Base-by-base conservation (phyloP, 768 basidiomycete species). In the Postia placenta region DNA sequence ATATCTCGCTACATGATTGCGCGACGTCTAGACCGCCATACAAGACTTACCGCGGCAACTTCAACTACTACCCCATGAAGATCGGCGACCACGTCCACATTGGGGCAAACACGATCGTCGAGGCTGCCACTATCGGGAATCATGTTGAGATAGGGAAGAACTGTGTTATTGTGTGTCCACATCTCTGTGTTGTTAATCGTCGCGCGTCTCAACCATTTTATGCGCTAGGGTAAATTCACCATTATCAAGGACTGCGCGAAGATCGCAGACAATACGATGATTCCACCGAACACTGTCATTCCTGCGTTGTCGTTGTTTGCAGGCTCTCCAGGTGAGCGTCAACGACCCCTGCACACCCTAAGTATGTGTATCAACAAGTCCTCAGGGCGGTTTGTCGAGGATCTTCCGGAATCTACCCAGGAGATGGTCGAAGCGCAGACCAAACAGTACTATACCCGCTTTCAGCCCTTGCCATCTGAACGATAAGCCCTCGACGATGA, bases 41-140 rank as follows among this genome's bases (percentile, higher is more conserved):
- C 65, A 91, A 92, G 67, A 92, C 89, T 0, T 92, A 92, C 64
- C 81, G 89, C 45, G 88, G 87, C 52, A 84, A 87, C 54, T 91
- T 92, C 74, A 96, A 97, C 62, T 97, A 94, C 68, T 97, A 98
- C 61, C 95, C 95, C 4, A 92, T 97, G 85, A 92, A 94, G 64
- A 83, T 99, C 9, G 91, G 92, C 2, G 94, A 98, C 67, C 83
- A 91, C 62, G 96, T 98, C 20, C 86, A 95, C 53, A 90, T 99
- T 39, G 95, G 94, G 14, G 80, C 87, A n/a, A 79, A 80, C 55
- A 80, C 79, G 37, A 81, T 98, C 46, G 78, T 99, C 19, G 96
- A 99, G 69, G 96, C 96, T 0, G 93, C 94, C 0, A 87, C 85
- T 2, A 93, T 98, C 42, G 95, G 96, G 2, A 91, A 85, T 60